Evolutionary conservation across 2,329 filamentous ascomycete genomes (phyloP).

Genomic region (Xylariaceae sp.): DNA sequence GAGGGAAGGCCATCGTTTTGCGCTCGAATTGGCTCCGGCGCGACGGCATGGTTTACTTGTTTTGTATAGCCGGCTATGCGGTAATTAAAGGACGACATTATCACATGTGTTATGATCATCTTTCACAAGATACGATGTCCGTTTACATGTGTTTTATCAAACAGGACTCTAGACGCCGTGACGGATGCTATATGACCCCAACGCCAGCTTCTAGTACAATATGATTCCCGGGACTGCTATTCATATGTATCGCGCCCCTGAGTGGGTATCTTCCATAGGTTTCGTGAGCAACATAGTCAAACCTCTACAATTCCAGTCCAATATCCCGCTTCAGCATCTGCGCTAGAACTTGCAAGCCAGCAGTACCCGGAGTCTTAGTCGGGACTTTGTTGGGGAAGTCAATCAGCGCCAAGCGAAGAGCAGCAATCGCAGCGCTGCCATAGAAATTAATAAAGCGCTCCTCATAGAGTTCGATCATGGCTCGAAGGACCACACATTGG

Average conservation of each 20-base stretch:
- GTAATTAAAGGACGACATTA: background rate
- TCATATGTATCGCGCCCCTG: slow-evolving; percentile 13
- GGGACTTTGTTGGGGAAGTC: slow-evolving; percentile 61
- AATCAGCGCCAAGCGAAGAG: slow-evolving; percentile 66
- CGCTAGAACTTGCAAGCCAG: slow-evolving; percentile 50
- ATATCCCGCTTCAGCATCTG: slow-evolving; percentile 49
- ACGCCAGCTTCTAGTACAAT: slow-evolving; percentile 17
- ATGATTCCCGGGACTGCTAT: slow-evolving; percentile 10
- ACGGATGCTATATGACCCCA: slow-evolving; percentile 23
- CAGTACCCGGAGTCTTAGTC: slow-evolving; percentile 46
- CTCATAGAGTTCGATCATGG: slow-evolving; percentile 69
- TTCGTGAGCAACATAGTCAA: slow-evolving; percentile 8
- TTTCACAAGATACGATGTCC: background rate
- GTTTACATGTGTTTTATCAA: slow-evolving; percentile 7
- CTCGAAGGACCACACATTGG: slow-evolving; percentile 65
- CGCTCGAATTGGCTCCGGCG: slow-evolving; percentile 6
- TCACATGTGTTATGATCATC: background rate
- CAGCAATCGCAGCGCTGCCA: slow-evolving; percentile 68
- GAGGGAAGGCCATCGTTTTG: background rate
- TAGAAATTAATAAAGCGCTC: slow-evolving; percentile 76
- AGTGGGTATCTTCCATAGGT: slow-evolving; percentile 1
- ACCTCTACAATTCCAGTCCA: slow-evolving; percentile 42
- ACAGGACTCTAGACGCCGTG: slow-evolving; percentile 20
- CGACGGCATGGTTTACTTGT: slow-evolving; percentile 4
- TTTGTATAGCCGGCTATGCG: slow-evolving; percentile 1